Evolutionary conservation across 768 basidiomycete species (phyloP).

Genomic region (Tricholoma saponaceum): DNA sequence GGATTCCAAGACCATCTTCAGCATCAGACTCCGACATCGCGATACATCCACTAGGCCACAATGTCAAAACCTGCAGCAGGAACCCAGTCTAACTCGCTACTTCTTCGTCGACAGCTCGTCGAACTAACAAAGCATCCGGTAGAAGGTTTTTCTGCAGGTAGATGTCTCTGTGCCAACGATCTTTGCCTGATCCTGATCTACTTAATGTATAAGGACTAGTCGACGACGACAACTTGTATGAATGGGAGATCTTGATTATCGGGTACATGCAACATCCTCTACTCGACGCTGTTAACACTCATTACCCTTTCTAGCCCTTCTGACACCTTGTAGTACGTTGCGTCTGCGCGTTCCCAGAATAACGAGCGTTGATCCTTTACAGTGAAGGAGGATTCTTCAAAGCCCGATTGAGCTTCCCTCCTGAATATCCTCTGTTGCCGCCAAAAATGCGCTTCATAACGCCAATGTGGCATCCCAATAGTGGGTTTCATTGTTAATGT

Average conservation of each 20-base stretch:
- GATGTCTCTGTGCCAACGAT: constrained; percentile 24
- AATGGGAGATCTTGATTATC: constrained; percentile 96
- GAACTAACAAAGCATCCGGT: constrained; percentile 93
- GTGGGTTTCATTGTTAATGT: constrained; percentile 39
- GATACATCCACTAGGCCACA: constrained; percentile 9
- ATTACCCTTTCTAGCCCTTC: constrained; percentile 57
- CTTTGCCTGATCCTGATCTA: constrained; percentile 23
- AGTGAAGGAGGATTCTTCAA: constrained; percentile 98
- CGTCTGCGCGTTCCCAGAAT: not conserved
- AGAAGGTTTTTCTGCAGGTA: constrained; percentile 95
- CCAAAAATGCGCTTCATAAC: constrained; percentile 97
- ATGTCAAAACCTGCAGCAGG: constrained; percentile 45
- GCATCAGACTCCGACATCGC: constrained; percentile 11
- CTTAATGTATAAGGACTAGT: constrained; percentile 63
- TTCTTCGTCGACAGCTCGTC: constrained; percentile 72
- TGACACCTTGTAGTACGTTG: constrained; percentile 84
- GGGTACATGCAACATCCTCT: constrained; percentile 50
- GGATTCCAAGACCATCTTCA: constrained; percentile 2
- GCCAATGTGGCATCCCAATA: constrained; percentile 97
- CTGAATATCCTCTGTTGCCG: constrained; percentile 85
- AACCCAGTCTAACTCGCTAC: constrained; percentile 46
- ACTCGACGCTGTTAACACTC: constrained; percentile 10
- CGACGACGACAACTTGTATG: constrained; percentile 90
- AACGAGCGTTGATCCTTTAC: constrained; percentile 2
- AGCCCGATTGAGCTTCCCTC: constrained; percentile 84